Evolutionary conservation across 352 stramenopile species (phyloP), one percentile per base, ranked within the genome.

Genomic region (Globisporangium spinosum): DNA sequence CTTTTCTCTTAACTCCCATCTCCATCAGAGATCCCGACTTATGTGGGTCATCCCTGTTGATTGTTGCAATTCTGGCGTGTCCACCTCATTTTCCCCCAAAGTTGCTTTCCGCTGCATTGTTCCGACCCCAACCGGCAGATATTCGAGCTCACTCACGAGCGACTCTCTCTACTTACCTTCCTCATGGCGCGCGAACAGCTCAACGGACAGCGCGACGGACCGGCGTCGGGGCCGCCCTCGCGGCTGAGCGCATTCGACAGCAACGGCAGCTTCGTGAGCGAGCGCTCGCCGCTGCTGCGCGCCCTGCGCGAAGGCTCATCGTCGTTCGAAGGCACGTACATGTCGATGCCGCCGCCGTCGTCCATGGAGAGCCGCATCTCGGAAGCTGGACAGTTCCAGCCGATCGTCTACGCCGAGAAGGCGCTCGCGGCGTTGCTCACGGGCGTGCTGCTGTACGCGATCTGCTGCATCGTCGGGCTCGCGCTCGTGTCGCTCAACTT

Each of bases 401-500:
- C 87, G 22, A 85, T 95, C 38, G 69, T 90, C 49, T 95, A 79
- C 64, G 87, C 87, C 1, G 87, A 95, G 59, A 89, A 91, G 55
- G 81, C 87, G 54, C 79, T 95, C 32, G 80, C 67, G 8, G 75
- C 85, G 67, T 76, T 95, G 53, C 77, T 95, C 23, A 88, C 91
- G 34, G 83, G 87, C 38, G 82, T 93, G 55, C 69, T 93, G 57
- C 73, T 93, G 43, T 93, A 95, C 74, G 82, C 79, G 43, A 67
- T 93, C 10, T 89, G 87, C 75, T 93, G 85, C 63, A 78, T 95
- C 45, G 57, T 85, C 23, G 87, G 87, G 3, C 65, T 95, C 47
- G 72, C 78, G 32, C 75, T 95, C 20, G 80, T 91, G 65, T 86
- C 80, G 62, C 79, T 95, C 47, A 95, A 95, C 66, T 87, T 89